These are phyloP conservation scores for Macrophomina tecta DNA, from an alignment of 2,329 filamentous ascomycete species.

Conservation along the genomic window DNA sequence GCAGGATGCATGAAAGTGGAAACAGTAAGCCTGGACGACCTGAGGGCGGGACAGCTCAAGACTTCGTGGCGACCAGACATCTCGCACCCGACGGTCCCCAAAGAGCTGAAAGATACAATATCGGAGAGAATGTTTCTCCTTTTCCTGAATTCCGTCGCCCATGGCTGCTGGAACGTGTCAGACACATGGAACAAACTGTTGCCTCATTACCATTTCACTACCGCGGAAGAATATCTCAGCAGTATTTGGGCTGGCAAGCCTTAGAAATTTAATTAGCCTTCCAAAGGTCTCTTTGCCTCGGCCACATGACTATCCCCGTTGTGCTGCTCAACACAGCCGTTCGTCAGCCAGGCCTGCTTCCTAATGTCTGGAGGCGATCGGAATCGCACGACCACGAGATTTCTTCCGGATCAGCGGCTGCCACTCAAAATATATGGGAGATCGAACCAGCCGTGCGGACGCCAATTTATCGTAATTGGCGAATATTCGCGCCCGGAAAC, in stretches of 20 bases:
- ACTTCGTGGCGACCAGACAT: conserved; percentile 50
- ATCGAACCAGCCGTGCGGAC: too few species aligned
- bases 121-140: conserved; percentile 49
- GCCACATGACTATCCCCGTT: too few species aligned
- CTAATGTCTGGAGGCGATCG: too few species aligned
- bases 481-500: too few species aligned
- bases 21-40: conserved; percentile 54
- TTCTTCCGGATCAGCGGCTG: too few species aligned
- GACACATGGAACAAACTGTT: conserved; percentile 55
- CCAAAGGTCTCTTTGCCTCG: background rate
- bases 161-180: conserved; percentile 53
- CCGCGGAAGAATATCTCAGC: conserved; percentile 50
- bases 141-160: conserved; percentile 49
- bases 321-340: too few species aligned
- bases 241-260: conserved; percentile 50
- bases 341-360: too few species aligned
- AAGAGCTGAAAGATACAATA: conserved; percentile 43
- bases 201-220: conserved; percentile 52
- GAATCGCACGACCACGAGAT: too few species aligned
- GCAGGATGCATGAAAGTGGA: conserved; percentile 47
- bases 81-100: conserved; percentile 43
- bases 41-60: conserved; percentile 50
- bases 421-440: too few species aligned
- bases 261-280: conserved; percentile 30
- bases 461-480: too few species aligned